These are phyloP conservation scores for Fusarium pseudocircinatum DNA, from an alignment of 2,329 filamentous ascomycete genomes.

Conservation along the genomic window DNA sequence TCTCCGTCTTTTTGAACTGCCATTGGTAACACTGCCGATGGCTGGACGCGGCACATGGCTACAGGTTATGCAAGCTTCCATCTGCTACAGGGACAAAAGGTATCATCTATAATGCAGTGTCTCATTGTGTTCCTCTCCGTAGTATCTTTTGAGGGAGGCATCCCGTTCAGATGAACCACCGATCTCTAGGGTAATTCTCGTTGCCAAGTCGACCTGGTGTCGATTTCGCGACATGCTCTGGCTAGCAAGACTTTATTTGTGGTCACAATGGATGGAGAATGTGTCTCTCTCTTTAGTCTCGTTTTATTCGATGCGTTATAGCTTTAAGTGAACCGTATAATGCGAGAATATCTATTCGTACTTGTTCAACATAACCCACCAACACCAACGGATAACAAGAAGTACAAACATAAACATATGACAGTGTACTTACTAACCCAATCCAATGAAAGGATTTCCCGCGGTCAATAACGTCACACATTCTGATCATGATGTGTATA, in stretches of 20 bases:
- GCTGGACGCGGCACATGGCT: conserved; percentile 22
- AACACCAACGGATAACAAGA: not conserved
- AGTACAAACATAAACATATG: not conserved
- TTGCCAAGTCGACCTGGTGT: not conserved
- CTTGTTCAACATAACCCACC: not conserved
- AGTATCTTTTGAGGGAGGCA: not conserved
- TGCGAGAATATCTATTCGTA: not conserved
- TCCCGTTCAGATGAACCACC: not conserved
- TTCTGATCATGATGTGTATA: not conserved
- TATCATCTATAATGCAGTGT: not conserved
- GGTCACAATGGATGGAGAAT: not conserved
- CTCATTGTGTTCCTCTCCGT: not conserved
- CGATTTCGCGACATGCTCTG: not conserved
- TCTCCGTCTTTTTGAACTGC: conserved; percentile 20
- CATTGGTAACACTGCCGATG: conserved; percentile 26
- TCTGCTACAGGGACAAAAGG: not conserved
- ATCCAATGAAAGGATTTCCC: no score
- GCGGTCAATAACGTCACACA: not conserved
- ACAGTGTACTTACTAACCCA: no score
- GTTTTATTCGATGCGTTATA: not conserved
- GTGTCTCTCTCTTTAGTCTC: not conserved
- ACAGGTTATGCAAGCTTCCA: conserved; percentile 27
- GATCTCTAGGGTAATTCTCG: conserved; percentile 13
- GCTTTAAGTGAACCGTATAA: not conserved
- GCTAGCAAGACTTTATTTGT: not conserved